Evolutionary conservation across 352 stramenopile species (phyloP), one percentile per base, ranked within the genome.

Genomic region (Globisporangium emineosum): DNA sequence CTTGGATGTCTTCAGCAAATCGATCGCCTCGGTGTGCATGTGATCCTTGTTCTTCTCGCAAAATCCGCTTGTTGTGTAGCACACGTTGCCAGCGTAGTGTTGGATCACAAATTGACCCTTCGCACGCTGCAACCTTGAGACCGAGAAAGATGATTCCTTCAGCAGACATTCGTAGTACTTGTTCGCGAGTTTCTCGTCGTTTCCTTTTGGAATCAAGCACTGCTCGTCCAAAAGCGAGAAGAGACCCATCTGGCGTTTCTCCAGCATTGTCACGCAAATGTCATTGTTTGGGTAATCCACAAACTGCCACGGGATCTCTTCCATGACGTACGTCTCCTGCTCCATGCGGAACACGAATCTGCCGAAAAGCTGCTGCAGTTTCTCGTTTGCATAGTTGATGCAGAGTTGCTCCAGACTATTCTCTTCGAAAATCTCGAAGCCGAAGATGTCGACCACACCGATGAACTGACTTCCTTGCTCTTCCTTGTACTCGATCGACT

Each of bases 321-420:
- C 89, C 0, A 78, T 71, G 15, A 93, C 73, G 65, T 95, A 92
- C 57, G 94, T 71, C 7, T 94, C 75, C 60, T 97, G 86, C 67
- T 96, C 87, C 77, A 91, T 92, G 35, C 83, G 83, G 68, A 95
- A 93, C 15, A 95, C 84, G 42, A 93, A 93, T 12, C 73, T 66
- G 1, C 77, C 83, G 43, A 96, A 96, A 15, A 94, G 68, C 60
- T 94, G 88, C 67, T 96, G 88, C 13, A 96, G 76, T 64, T 93
- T 96, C 60, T 96, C 88, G 66, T 96, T 96, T 17, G 84, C 86
- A 66, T 89, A 96, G 64, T 96, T 96, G 69, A 96, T 96, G 57
- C 87, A 96, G 29, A 96, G 68, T 37, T 96, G 87, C 66, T 96
- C 88, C 0, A 99, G 91, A 23, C 83, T 94, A 65, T 99, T 99